Evolutionary conservation across 1,139 yeast genomes (phyloP), one percentile per base, ranked within the genome.

Genomic region (Suzukiozyma palmioleophila): DNA sequence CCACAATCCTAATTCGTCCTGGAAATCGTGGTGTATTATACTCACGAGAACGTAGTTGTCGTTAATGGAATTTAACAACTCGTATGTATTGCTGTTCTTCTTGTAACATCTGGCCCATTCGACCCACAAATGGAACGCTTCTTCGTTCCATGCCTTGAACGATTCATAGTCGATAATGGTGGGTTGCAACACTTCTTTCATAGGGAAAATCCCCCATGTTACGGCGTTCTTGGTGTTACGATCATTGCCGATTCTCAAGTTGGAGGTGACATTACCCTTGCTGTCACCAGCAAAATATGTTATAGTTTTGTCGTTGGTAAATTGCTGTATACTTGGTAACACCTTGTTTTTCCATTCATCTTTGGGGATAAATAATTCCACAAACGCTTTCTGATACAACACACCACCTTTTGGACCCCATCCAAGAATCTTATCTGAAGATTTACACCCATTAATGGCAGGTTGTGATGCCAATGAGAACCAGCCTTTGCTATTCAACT

Each of bases 401-500:
- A 81, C 79, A 9, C 97, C 97, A 57, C 85, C 79, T 37, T 72
- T 62, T 32, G 98, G 98, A 22, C 98, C 98, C 98, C 98, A 92
- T 2, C 99, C 99, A 59, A 90, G 84, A 35, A 90, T 84, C 48
- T 81, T 82, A 62, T 92, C 97, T 5, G 78, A 71, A 9, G 96
- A 85, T 33, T 73, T 73, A 35, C 83, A 74, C 27, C 88, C 85
- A 52, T 87, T 86, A 1, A 86, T 79, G 0, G 97, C 94, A 1
- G 99, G 99, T 62, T 92, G 99, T 0, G 97, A 90, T 0, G 97
- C 90, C 41, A 92, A 75, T 0, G 98, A 86, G 64, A 90, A 84
- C 72, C 79, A 79, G 3, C 90, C 90, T 43, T 74, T 69, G 47
- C 78, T 73, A 57, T 89, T 92, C 54, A 92, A 66, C 50, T 79